These are phyloP conservation scores for Sutorius eximius DNA, from an alignment of 1,284 basidiomycete genomes.

Conservation along the genomic window DNA sequence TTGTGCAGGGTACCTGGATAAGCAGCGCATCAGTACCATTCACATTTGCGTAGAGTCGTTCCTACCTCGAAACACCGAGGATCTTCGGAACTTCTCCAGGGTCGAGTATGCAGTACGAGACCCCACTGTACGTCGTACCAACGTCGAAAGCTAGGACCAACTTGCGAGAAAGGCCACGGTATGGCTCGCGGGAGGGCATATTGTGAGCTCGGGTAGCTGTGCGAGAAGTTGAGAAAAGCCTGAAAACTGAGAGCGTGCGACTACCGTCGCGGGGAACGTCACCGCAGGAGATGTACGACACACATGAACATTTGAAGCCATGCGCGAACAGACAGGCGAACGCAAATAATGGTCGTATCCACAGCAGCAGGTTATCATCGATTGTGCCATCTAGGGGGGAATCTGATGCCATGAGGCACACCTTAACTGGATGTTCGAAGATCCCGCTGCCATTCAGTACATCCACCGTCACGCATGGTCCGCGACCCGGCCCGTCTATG, in stretches of 20 bases:
- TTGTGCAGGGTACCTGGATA: conserved; percentile 42
- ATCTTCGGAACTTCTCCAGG: conserved; percentile 49
- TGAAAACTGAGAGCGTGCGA: background rate
- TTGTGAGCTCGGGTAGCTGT: background rate
- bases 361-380: conserved; percentile 1
- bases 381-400: background rate
- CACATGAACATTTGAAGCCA: background rate
- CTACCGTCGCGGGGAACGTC: background rate
- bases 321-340: background rate
- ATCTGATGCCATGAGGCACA: background rate
- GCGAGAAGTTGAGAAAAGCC: background rate
- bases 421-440: background rate
- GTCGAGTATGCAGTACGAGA: conserved; percentile 45
- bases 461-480: background rate
- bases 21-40: background rate
- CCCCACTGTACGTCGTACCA: conserved; percentile 52
- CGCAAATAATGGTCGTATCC: background rate
- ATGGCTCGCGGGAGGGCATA: conserved; percentile 33
- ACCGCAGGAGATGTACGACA: background rate
- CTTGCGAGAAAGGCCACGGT: conserved; percentile 37
- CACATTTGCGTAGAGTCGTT: background rate
- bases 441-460: background rate
- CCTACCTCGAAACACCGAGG: conserved; percentile 41
- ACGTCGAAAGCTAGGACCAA: conserved; percentile 51
- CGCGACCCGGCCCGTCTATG: too few species aligned